Percentiles rank a stretch among this genome's conserved stretches.
These are phyloP conservation scores for Cnidoscolus chayamansa DNA, from an alignment of 441 rosid species.

Conservation along the genomic window DNA sequence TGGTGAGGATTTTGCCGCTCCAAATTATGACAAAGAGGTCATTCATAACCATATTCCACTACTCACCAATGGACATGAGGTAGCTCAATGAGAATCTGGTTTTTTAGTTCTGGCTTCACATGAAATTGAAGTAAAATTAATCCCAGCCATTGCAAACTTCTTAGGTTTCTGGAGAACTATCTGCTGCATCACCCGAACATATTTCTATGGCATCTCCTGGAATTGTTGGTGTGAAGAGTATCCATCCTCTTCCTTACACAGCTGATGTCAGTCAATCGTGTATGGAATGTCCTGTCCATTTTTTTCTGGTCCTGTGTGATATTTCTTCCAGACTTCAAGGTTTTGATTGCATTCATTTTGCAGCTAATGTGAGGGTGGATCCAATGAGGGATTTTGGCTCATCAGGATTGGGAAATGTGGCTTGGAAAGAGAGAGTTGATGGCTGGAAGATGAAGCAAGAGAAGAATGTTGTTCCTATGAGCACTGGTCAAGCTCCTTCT, in stretches of 20 bases:
- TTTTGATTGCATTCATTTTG: slow-evolving; percentile 20
- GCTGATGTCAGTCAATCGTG: slow-evolving; percentile 63
- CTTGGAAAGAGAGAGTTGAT: slow-evolving; percentile 99
- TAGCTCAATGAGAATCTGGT: slow-evolving; percentile 27
- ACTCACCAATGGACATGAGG: slow-evolving; percentile 87
- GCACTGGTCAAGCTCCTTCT: slow-evolving; percentile 71
- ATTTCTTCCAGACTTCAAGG: slow-evolving; percentile 12
- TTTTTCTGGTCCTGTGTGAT: slow-evolving; percentile 11
- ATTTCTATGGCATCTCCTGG: slow-evolving; percentile 85
- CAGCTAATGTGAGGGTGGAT: slow-evolving; percentile 77
- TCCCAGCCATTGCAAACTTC: slow-evolving; percentile 15
- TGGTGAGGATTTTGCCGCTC: slow-evolving; percentile 62
- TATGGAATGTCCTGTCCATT: slow-evolving; percentile 16
- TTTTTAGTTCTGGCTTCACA: slow-evolving; percentile 13
- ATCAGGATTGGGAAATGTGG: slow-evolving; percentile 81
- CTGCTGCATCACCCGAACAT: slow-evolving; percentile 95
- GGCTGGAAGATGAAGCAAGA: slow-evolving; percentile 99
- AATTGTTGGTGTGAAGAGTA: slow-evolving; percentile 52
- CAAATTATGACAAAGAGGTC: slow-evolving; percentile 79
- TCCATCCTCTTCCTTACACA: slow-evolving; percentile 46
- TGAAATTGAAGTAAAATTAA: slow-evolving; percentile 16
- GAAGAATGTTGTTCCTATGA: slow-evolving; percentile 77
- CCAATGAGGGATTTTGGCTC: slow-evolving; percentile 67
- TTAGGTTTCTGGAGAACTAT: slow-evolving; percentile 93
- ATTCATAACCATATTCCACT: slow-evolving; percentile 77